Conservation (phyloP, 345 rosid genomes). For the Syzygium jambos region DNA sequence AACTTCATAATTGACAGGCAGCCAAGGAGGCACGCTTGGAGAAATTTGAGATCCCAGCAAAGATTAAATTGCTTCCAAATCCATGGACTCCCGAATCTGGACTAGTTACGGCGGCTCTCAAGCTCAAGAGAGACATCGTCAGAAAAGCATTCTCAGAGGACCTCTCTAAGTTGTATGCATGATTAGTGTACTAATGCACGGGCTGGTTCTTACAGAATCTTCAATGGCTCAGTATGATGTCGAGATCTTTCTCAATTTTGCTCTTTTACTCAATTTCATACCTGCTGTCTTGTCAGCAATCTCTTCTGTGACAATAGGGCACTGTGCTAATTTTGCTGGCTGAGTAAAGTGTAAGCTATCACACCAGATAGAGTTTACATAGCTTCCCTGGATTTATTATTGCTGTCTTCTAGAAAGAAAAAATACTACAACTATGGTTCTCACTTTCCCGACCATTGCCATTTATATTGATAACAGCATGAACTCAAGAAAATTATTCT, state of each 20-base stretch:
- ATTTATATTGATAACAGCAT: not conserved
- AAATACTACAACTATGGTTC: not conserved
- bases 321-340: not conserved
- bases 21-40: slow-evolving; percentile 64
- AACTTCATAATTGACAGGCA: slow-evolving; percentile 29
- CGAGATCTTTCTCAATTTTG: not conserved
- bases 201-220: not conserved
- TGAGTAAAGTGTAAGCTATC: not conserved
- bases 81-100: slow-evolving; percentile 99
- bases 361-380: not conserved
- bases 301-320: not conserved
- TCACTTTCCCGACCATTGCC: not conserved
- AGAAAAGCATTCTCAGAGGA: slow-evolving; percentile 69
- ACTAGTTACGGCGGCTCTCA: slow-evolving; percentile 84
- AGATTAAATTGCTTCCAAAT: slow-evolving; percentile 63
- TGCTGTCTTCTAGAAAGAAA: not conserved
- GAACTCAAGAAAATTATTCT: not conserved
- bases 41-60: slow-evolving; percentile 91
- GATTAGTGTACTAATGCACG: not conserved
- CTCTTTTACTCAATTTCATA: not conserved
- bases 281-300: not conserved
- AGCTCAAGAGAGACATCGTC: slow-evolving; percentile 80
- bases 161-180: slow-evolving; percentile 57
- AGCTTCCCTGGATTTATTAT: not conserved
- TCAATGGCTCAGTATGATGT: not conserved